A percentile compares a stretch with the other conserved stretches of the same genome.
Evolutionary conservation across 345 rosid genomes (phyloP).

Genomic region (Psidium friedrichsthalianum): DNA sequence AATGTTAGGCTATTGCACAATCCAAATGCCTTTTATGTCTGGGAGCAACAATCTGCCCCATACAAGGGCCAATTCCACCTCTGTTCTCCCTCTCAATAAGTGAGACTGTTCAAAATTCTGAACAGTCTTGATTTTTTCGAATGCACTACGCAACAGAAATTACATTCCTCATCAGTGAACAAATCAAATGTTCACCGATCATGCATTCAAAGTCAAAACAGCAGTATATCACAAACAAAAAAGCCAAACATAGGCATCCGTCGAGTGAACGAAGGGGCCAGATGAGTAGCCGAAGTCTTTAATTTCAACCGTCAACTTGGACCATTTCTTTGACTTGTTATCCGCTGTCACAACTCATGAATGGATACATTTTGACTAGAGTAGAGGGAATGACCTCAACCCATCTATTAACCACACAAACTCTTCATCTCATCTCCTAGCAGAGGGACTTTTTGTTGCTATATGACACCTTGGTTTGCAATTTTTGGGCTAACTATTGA

Average conservation of each 20-base stretch:
- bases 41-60: background rate
- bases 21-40: accelerated
- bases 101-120: background rate
- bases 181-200: background rate
- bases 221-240: background rate
- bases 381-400: no score
- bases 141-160: background rate
- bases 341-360: background rate
- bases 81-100: background rate
- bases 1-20: background rate
- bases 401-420: no score
- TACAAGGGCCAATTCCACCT: background rate
- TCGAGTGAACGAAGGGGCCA: background rate
- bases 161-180: background rate
- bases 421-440: background rate
- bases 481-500: background rate
- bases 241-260: background rate
- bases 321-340: background rate
- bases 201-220: background rate
- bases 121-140: background rate
- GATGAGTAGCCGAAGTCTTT: background rate
- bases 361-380: no score
- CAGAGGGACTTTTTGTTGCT: background rate
- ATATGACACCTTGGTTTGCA: background rate
- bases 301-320: background rate